Percentiles rank a stretch among this genome's conserved stretches.
Conservation (phyloP, 2,329 filamentous ascomycete species). For the Exophiala lecanii-corni region DNA sequence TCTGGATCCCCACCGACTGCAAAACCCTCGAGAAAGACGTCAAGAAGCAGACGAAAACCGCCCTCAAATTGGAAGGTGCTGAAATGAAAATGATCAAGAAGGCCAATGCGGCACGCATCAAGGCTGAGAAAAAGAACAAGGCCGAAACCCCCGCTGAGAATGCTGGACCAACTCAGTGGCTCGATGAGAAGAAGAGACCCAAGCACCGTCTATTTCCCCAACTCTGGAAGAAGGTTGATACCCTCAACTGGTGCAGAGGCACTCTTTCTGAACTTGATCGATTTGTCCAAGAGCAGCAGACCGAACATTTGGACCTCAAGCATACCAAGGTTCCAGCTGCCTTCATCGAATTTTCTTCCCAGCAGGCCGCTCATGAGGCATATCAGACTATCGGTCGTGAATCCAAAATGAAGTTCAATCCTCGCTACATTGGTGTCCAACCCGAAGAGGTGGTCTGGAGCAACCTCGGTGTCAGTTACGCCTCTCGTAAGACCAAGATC, state of each 20-base stretch:
- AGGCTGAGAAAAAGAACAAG: conserved; percentile 42
- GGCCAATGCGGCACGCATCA: conserved; percentile 66
- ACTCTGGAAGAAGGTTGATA: conserved; percentile 51
- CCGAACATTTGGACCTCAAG: conserved; percentile 59
- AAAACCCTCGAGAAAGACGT: conserved; percentile 74
- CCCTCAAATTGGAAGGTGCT: conserved; percentile 75
- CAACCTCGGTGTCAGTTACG: conserved; percentile 69
- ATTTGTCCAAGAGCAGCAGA: conserved; percentile 62
- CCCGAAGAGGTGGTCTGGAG: conserved; percentile 87
- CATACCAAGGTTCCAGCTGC: conserved; percentile 67
- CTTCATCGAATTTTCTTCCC: conserved; percentile 82
- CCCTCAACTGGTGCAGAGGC: conserved; percentile 63
- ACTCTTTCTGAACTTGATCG: conserved; percentile 69
- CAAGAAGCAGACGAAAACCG: conserved; percentile 70
- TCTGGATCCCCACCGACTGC: conserved; percentile 79
- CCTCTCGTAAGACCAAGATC: conserved; percentile 54
- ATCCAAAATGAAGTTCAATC: conserved; percentile 75
- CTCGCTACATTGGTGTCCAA: conserved; percentile 76
- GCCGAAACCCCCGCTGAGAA: conserved; percentile 57
- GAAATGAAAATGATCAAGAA: conserved; percentile 79
- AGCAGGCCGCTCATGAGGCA: conserved; percentile 78
- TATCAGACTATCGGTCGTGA: conserved; percentile 51
- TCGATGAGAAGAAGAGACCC: conserved; percentile 65
- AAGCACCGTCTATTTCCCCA: conserved; percentile 65
- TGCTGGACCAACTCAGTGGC: conserved; percentile 43